Base-by-base conservation (phyloP, 2,329 filamentous ascomycete genomes). In the Pyrenochaeta sp. region DNA sequence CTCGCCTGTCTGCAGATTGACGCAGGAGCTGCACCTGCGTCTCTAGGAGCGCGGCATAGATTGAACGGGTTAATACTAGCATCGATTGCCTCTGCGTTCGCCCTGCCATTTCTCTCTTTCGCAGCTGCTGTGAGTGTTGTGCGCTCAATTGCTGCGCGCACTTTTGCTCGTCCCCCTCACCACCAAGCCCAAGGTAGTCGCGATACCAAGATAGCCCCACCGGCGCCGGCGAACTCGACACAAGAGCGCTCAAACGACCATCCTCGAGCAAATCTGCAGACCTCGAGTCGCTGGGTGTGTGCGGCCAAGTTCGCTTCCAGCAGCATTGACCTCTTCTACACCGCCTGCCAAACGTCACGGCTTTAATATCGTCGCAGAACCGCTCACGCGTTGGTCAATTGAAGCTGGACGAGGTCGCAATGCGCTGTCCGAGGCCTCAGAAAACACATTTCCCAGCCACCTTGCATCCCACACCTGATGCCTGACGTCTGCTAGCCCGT, bases 1-100 rank as follows among this genome's bases (percentile, higher is more conserved):
- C 72, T 74, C 72, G 72, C 69, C 62, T 68, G 61, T 61, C 72
- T 77, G 75, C 73, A 77, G 54, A 75, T 76, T 77, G 74, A 76
- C 72, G 74, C 75, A 76, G 73, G 70, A 73, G 69, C 72, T 77
- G 74, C 74, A 74, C 60, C 68, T 68, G 65, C 72, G 71, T 70
- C 67, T 66, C 72, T 73, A 73, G 67, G 62, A 60, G 54, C 59
- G 65, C 65, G 72, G 75, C 64, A 68, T 66, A 69, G 64, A 68
- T 65, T 65, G 58, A 59, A 60, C 64, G 69, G 68, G 67, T 70
- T 75, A 72, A 72, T 72, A 73, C 72, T 72, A 72, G 59, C 65
- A 69, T 62, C 60, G 62, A 61, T 61, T 63, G 52, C 65, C 63
- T 66, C 52, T 46, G 61, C 59, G 67, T 59, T 51, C 68, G 72